Evolutionary conservation across 2,329 filamentous ascomycete genomes (phyloP).

Genomic region (Alternaria sp.): DNA sequence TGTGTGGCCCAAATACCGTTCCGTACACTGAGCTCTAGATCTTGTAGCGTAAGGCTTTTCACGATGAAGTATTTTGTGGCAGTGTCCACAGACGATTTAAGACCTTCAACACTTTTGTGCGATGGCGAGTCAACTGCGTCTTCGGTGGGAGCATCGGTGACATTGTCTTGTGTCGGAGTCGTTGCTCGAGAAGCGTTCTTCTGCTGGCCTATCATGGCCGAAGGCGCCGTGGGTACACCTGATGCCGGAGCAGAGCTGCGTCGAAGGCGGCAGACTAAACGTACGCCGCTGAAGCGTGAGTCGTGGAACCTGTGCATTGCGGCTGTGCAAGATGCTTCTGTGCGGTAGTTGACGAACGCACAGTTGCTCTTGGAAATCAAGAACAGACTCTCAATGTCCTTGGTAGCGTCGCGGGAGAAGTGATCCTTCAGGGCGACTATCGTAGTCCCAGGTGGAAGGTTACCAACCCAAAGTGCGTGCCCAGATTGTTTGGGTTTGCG

Average conservation of each 20-base stretch:
- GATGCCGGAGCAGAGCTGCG: constrained; percentile 57
- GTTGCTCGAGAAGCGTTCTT: constrained; percentile 32
- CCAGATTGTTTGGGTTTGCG: constrained; percentile 74
- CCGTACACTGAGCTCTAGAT: constrained; percentile 84
- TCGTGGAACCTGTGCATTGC: constrained; percentile 89
- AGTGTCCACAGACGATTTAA: constrained; percentile 4
- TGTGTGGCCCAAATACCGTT: constrained; percentile 95
- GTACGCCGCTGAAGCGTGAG: constrained; percentile 83
- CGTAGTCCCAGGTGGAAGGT: constrained; percentile 82
- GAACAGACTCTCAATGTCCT: constrained; percentile 85
- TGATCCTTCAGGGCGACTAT: constrained; percentile 88
- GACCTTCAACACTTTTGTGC: constrained; percentile 18
- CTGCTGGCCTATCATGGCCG: constrained; percentile 49
- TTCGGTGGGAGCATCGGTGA: constrained; percentile 13
- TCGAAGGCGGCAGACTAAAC: constrained; percentile 83
- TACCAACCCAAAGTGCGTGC: constrained; percentile 95
- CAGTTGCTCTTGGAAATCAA: constrained; percentile 97
- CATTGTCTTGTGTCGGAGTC: constrained; percentile 29
- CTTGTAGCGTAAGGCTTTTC: constrained; percentile 90
- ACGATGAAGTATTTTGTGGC: constrained; percentile 87
- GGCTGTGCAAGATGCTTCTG: constrained; percentile 74
- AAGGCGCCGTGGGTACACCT: constrained; percentile 63
- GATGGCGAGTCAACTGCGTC: constrained; percentile 14
- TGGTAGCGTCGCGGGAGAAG: constrained; percentile 78
- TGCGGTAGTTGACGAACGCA: constrained; percentile 93